Evolutionary conservation across 140 eudicot species (phyloP).

Genomic region (Erigeron philadelphicus): DNA sequence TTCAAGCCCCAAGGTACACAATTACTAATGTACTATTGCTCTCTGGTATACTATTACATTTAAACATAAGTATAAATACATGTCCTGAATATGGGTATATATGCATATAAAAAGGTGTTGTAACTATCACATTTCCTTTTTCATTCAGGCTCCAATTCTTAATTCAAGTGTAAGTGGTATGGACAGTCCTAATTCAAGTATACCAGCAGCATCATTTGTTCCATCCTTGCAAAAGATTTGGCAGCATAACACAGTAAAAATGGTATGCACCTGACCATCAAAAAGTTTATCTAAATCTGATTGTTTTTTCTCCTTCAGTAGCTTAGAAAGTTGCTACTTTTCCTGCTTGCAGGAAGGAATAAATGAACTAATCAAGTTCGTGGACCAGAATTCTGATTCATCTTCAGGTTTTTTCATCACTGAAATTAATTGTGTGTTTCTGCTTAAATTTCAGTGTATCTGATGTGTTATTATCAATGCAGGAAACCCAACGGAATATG

Average conservation of each 20-base stretch:
- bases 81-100: neutral
- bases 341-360: conserved; percentile 58
- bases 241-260: conserved; percentile 66
- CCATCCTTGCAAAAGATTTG: conserved; percentile 67
- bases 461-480: conserved; percentile 23
- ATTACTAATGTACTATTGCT: conserved; percentile 1
- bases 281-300: neutral
- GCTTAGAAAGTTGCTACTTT: conserved; percentile 10
- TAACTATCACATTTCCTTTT: conserved; percentile 29
- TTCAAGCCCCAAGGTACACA: conserved; percentile 34
- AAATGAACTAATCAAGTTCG: conserved; percentile 55
- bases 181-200: conserved; percentile 33
- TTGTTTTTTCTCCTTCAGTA: neutral
- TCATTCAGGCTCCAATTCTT: conserved; percentile 42
- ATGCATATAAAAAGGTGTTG: conserved; percentile 17
- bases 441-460: neutral
- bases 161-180: conserved; percentile 36
- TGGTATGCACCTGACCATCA: conserved; percentile 42
- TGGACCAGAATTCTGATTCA: conserved; percentile 62
- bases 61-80: neutral
- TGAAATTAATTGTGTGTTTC: neutral
- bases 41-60: neutral
- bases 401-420: conserved; percentile 21
- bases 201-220: conserved; percentile 57
- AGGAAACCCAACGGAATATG: conserved; percentile 45